These are phyloP conservation scores for Pythium brachiatum DNA, from an alignment of 352 stramenopile species.

Conservation along the genomic window DNA sequence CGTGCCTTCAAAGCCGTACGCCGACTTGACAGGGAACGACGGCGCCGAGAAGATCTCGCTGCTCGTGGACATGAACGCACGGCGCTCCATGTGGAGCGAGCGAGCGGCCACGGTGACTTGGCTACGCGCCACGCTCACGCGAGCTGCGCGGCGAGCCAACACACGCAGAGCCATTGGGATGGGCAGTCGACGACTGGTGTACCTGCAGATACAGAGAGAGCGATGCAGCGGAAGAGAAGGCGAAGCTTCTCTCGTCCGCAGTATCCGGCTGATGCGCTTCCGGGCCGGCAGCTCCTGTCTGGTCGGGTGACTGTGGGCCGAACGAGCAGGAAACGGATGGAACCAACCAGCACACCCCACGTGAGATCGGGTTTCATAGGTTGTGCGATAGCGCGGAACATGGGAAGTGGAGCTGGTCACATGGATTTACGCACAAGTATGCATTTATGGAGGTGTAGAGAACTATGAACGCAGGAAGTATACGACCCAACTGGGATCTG, in stretches of 20 bases:
- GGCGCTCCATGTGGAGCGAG: conserved; percentile 22
- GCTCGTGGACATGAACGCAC: conserved; percentile 71
- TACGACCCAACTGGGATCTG: background rate
- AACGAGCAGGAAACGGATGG: conserved; percentile 26
- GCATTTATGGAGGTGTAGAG: background rate
- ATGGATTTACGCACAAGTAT: conserved; percentile 11
- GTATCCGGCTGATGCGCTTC: background rate
- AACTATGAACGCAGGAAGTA: conserved; percentile 9
- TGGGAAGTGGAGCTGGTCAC: background rate
- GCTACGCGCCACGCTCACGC: conserved; percentile 2
- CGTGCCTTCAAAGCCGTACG: conserved; percentile 31
- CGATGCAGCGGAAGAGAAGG: background rate
- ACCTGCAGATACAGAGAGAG: background rate
- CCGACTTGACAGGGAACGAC: conserved; percentile 51
- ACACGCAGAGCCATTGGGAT: conserved; percentile 22
- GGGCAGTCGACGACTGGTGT: background rate
- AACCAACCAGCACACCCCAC: conserved; percentile 15
- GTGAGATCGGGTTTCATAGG: conserved; percentile 18
- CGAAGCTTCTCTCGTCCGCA: background rate
- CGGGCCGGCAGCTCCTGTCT: background rate
- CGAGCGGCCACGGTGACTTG: conserved; percentile 7
- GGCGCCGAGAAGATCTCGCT: conserved; percentile 67
- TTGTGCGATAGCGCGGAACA: background rate
- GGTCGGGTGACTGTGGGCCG: conserved; percentile 5
- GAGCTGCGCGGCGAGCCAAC: conserved; percentile 15